Evolutionary conservation across 441 rosid genomes (phyloP), one percentile per base, ranked within the genome.

Genomic region (Adansonia gregorii): DNA sequence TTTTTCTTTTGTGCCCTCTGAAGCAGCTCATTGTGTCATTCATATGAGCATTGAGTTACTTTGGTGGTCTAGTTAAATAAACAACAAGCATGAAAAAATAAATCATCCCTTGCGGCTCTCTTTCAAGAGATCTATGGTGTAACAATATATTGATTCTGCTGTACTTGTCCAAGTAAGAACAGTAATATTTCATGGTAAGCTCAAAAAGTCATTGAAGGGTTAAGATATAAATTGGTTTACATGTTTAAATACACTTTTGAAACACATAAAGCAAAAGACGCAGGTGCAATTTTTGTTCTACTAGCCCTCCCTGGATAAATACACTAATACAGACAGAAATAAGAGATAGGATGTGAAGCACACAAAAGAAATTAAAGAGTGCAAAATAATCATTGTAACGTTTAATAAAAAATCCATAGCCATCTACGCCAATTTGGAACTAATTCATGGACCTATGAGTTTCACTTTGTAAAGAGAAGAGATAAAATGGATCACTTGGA

Each of bases 201-300:
- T 11, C 66, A 59, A n/a, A 17, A 41, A 35, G 6, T 31, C 41
- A 6, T 4, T 5, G 12, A 58, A 73, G 65, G 65, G 54, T 20
- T 20, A 52, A 72, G 48, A 72, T 72, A 19, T 41, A 58, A 56
- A 58, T 73, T 41, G 76, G 52, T 56, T 52, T 65, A 20, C 41
- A 58, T 52, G 55, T 78, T 27, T 67, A 70, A 54, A 58, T 9
- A 12, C 1, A 72, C 22, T 10, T 58, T 55, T 51, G 39, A 68
- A 67, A 27, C 56, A 46, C 6, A 48, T 46, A 20, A 68, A 46
- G 31, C 12, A 48, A 14, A 46, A 68, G 19, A 11, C 20, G 39
- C 41, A 19, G 10, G 10, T 20, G 17, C 6, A 66, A 41, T 35
- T 6, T 41, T n/a, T 5, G 24, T 20, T 10, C 56, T 67, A 46